phyloP scores from a whole-genome alignment of 2,329 filamentous ascomycete genomes.

The Calycina marina region DNA sequence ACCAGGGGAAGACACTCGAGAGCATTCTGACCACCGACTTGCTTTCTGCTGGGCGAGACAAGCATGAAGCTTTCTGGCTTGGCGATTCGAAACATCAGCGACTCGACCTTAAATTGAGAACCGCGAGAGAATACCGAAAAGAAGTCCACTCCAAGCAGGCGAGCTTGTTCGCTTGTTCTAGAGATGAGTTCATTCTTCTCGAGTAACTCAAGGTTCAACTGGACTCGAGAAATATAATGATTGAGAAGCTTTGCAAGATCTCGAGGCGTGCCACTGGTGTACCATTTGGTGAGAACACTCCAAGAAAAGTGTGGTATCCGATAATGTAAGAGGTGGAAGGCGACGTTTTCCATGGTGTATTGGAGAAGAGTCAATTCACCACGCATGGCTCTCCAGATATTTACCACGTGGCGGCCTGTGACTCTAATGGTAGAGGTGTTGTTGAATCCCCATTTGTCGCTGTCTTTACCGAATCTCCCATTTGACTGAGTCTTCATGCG shows the following conservation, averaged over 20 bases:
- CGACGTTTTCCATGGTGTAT: constrained; percentile 93
- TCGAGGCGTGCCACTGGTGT: constrained; percentile 48
- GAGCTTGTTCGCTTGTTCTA: constrained; percentile 85
- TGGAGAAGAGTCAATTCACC: constrained; percentile 83
- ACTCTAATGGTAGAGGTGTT: constrained; percentile 83
- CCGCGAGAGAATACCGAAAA: constrained; percentile 90
- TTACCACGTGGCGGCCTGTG: constrained; percentile 93
- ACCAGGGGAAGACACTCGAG: constrained; percentile 88
- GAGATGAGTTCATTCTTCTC: constrained; percentile 80
- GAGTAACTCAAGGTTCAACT: constrained; percentile 78
- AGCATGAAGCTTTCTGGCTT: constrained; percentile 92
- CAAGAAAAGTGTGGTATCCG: constrained; percentile 81
- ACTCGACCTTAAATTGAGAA: constrained; percentile 97
- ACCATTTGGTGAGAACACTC: constrained; percentile 70
- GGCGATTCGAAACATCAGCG: constrained; percentile 94
- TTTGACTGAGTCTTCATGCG: constrained; percentile 74
- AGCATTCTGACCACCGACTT: constrained; percentile 88
- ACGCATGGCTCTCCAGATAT: constrained; percentile 92
- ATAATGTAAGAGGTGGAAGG: constrained; percentile 75
- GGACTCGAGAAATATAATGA: constrained; percentile 63
- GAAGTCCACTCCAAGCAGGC: constrained; percentile 87
- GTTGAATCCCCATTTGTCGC: constrained; percentile 85
- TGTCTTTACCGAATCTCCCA: constrained; percentile 72
- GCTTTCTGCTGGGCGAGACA: constrained; percentile 77
- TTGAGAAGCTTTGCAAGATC: constrained; percentile 62